Evolutionary conservation across 2,329 filamentous ascomycete genomes (phyloP).

Genomic region (Cladophialophora carrionii): DNA sequence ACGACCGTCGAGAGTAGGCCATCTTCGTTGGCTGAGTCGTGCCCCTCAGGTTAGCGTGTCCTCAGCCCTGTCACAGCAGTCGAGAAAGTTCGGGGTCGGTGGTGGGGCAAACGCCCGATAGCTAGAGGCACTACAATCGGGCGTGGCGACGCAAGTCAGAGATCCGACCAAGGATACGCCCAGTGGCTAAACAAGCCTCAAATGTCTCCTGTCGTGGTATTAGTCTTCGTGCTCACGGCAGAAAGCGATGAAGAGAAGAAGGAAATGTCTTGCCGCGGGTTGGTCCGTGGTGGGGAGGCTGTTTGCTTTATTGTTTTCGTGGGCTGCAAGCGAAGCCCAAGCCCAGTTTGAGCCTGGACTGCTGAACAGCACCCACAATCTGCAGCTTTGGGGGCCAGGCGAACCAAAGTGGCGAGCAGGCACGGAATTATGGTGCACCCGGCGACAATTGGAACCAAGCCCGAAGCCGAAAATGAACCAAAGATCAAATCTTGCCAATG

Average conservation of each 20-base stretch:
- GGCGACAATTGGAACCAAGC: slow-evolving; percentile 14
- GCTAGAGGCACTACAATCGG: background rate
- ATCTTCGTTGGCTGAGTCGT: slow-evolving; percentile 12
- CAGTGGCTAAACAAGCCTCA: slow-evolving; percentile 1
- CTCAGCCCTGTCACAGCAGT: slow-evolving; percentile 18
- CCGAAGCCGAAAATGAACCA: background rate
- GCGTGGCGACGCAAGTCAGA: slow-evolving; percentile 7
- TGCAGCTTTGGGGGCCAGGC: slow-evolving; percentile 19
- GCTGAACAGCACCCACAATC: slow-evolving; percentile 23
- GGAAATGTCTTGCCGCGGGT: slow-evolving; percentile 17
- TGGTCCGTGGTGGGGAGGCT: slow-evolving; percentile 24
- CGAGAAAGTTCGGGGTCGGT: slow-evolving; percentile 16
- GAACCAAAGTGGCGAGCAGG: slow-evolving; percentile 8
- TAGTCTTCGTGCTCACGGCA: background rate
- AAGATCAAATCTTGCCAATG: slow-evolving; percentile 9
- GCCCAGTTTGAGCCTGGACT: slow-evolving; percentile 16
- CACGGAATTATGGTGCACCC: slow-evolving; percentile 5
- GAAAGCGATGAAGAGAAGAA: slow-evolving; percentile 16
- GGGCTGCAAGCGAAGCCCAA: slow-evolving; percentile 14
- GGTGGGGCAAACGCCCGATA: slow-evolving; percentile 26
- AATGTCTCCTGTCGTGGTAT: background rate
- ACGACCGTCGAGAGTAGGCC: slow-evolving; percentile 28
- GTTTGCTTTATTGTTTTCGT: slow-evolving; percentile 28
- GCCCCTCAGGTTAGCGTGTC: slow-evolving; percentile 20
- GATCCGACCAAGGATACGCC: background rate